Evolutionary conservation across 2,329 filamentous ascomycete species (phyloP).

Genomic region (Stagonosporopsis vannaccii): DNA sequence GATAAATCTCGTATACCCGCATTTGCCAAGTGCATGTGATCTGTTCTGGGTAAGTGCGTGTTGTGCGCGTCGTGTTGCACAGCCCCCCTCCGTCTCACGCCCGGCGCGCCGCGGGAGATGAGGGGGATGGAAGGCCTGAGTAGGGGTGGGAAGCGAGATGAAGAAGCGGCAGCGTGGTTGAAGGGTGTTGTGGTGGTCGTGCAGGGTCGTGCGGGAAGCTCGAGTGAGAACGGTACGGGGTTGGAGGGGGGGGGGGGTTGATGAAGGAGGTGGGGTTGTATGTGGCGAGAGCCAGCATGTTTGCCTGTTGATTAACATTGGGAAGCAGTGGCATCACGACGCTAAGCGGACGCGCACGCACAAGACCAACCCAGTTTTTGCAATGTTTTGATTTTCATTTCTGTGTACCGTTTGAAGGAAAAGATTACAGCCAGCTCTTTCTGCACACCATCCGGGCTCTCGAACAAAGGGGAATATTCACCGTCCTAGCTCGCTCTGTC

Average conservation of each 20-base stretch:
- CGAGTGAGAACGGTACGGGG: no score
- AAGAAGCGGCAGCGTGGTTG: no score
- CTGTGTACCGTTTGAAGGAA: conserved; percentile 1
- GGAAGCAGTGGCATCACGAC: background rate
- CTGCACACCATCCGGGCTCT: background rate
- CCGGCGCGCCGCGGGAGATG: background rate
- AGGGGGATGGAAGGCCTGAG: background rate
- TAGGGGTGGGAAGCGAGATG: background rate
- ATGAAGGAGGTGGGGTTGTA: no score
- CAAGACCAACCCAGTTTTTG: background rate
- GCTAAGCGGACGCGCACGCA: background rate
- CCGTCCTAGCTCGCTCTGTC: conserved; percentile 9
- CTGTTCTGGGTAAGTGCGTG: background rate
- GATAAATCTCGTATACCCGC: background rate
- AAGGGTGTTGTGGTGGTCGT: no score
- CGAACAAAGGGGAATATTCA: conserved; percentile 20
- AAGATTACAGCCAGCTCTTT: conserved; percentile 10
- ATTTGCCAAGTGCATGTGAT: background rate
- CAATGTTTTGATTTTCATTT: conserved; percentile 16
- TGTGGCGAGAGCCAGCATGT: no score
- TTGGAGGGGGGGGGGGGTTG: no score
- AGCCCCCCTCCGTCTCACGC: background rate
- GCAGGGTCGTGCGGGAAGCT: no score
- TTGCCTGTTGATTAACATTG: no score
- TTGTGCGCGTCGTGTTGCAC: background rate